Evolutionary conservation across 2,329 filamentous ascomycete genomes (phyloP), one percentile per base, ranked within the genome.

Genomic region (Fusarium tjaetaba): DNA sequence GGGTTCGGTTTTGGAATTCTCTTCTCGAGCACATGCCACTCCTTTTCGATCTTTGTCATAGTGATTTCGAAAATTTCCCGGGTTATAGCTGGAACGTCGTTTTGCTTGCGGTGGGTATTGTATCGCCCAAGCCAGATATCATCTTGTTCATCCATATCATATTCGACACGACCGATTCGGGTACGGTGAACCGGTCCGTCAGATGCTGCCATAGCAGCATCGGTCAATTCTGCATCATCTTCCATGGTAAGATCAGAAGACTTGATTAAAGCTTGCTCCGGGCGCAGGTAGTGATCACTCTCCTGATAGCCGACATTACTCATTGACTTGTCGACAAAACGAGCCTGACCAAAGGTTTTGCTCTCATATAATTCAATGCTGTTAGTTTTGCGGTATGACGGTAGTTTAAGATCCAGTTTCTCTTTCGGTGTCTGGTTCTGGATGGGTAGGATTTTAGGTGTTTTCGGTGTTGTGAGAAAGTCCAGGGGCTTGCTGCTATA

Each of bases 121-220:
- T 96, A 90, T 43, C 91, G 89, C 76, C 96, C 93, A 32, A 99
- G 86, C 96, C 96, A 99, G 84, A 95, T 94, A 75, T 97, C 95
- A 81, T 99, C 96, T 80, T 99, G 96, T 83, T 99, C 96, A 79
- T 99, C 96, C 96, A 99, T 99, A 81, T 99, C 96, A 81, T 99
- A 99, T 81, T 99, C 96, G 26, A 99, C 96, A 64, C 94, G 91
- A 18, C 94, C 94, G 43, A 97, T 88, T 41, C 80, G 79, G 24
- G 85, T 77, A 55, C 80, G 79, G 32, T 79, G 76, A 51, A 69
- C 61, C 18, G 77, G 74, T 6, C 82, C 82, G 10, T 83, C 82
- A 20, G 69, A 61, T 9, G 75, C 77, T 15, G 75, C 78, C 14
- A 70, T 65, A 10, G 72, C 65, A 30, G 72, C 67, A 30, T 80